Base-by-base conservation (phyloP, 306 rosid species). In the Pueraria montana region DNA sequence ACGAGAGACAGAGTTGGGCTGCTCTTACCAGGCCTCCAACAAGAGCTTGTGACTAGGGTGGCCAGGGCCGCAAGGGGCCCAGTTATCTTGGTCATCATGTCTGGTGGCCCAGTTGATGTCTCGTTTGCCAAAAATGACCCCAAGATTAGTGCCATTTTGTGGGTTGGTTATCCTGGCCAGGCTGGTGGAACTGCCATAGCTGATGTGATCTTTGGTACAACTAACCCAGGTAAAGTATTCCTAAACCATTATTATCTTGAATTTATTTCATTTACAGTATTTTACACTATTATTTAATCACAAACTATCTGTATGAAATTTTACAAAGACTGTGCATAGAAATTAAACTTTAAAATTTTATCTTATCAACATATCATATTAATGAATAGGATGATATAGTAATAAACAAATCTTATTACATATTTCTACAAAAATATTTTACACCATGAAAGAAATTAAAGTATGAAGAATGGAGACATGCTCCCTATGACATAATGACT, bases 121-220 rank as follows among this genome's bases (percentile, higher is more conserved):
- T 27, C 93, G 0, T 96, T 96, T 12, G 99, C 98, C 0, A 87
- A 92, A 71, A 56, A 73, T 12, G 89, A 85, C 6, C 94, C 94
- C 0, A 85, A 87, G 13, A 89, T 96, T 45, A 66, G 91, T 77
- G 96, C 89, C 13, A 96, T 96, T 52, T 18, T 94, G 67, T 94
- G 98, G 98, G 96, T 50, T 63, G 98, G 98, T 27, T 94, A 94
- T 84, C 98, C 98, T 20, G 98, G 98, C 7, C 97, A 94, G 68
- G 96, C 96, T 6, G 98, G 98, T 4, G 98, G 98, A 30, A 85
- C 96, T 5, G 98, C 98, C 73, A 87, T 94, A 10, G 97, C 98
- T 13, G 98, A 94, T 74, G 90, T 94, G 0, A 11, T 94, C 24
- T 94, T 94, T 34, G 98, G 98, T 13, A 69, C 86, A 30, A 89